Percentiles rank a stretch among this genome's conserved stretches.
Conservation (phyloP, 257 asterid genomes). For the Scutellaria galericulata region DNA sequence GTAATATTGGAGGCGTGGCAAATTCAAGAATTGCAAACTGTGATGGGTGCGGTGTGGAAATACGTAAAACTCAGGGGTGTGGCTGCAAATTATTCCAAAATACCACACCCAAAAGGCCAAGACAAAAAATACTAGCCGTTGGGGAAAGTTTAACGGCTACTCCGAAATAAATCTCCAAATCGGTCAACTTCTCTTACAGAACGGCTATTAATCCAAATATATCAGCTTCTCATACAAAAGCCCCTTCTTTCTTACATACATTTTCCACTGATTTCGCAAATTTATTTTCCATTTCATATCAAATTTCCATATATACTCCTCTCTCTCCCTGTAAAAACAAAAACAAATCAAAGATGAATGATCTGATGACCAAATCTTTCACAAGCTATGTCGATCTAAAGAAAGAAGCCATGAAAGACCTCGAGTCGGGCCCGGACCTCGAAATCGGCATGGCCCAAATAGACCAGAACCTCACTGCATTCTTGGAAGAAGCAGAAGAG, state of each 20-base stretch:
- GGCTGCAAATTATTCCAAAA: constrained; percentile 6
- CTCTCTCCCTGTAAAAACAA: neutral
- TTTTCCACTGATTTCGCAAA: neutral
- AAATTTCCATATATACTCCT: neutral
- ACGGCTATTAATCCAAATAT: constrained; percentile 15
- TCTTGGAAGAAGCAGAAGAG: constrained; percentile 80
- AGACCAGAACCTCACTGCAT: constrained; percentile 68
- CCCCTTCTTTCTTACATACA: neutral
- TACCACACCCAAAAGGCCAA: neutral
- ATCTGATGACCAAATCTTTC: constrained; percentile 92
- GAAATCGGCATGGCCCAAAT: constrained; percentile 64
- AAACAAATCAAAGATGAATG: constrained; percentile 68
- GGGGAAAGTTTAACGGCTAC: constrained; percentile 27
- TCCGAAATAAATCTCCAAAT: neutral
- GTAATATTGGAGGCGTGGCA: neutral
- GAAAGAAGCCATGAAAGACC: constrained; percentile 84
- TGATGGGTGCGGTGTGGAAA: neutral
- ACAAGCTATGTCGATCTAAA: constrained; percentile 89
- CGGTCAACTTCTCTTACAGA: constrained; percentile 25
- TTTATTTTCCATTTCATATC: neutral
- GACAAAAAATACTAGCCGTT: constrained; percentile 24
- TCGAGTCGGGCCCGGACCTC: constrained; percentile 56
- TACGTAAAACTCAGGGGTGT: constrained; percentile 19
- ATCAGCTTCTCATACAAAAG: constrained; percentile 24
- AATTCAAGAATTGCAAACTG: too few species aligned